Conservation (phyloP, 805 yeast genomes). For the Saccharomycopsis malanga region DNA sequence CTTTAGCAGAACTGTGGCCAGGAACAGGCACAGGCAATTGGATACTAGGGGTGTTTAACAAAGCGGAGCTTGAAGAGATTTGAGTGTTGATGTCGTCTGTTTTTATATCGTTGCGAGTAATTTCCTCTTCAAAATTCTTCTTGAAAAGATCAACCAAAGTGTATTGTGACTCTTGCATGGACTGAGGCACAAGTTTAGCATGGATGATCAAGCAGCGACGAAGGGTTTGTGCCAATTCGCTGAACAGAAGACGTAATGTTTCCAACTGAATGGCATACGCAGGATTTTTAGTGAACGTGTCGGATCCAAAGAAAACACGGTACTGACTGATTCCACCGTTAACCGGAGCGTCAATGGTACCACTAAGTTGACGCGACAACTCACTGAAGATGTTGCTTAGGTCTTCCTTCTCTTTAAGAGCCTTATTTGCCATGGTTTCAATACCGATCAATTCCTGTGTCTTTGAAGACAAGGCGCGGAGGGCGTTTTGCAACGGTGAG, state of each 20-base stretch:
- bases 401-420: conserved; percentile 45
- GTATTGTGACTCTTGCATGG: conserved; percentile 58
- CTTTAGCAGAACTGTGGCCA: conserved; percentile 7
- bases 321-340: conserved; percentile 89
- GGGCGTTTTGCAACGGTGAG: conserved; percentile 83
- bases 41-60: conserved; percentile 19
- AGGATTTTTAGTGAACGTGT: conserved; percentile 26
- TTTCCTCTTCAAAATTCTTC: conserved; percentile 63
- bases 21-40: conserved; percentile 17
- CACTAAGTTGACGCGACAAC: conserved; percentile 64
- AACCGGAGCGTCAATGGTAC: conserved; percentile 88
- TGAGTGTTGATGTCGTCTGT: conserved; percentile 26
- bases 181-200: conserved; percentile 50
- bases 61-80: conserved; percentile 20
- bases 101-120: conserved; percentile 32
- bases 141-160: conserved; percentile 55
- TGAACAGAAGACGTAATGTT: conserved; percentile 40
- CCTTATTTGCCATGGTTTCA: conserved; percentile 52
- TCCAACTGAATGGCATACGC: conserved; percentile 27
- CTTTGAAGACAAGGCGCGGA: conserved; percentile 56
- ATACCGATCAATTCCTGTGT: conserved; percentile 65
- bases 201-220: conserved; percentile 63
- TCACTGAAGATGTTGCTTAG: conserved; percentile 47
- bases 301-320: conserved; percentile 53
- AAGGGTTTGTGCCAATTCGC: conserved; percentile 60